phyloP scores from a whole-genome alignment of 495 filamentous ascomycete genomes.

The Aspergillus nidulans region DNA sequence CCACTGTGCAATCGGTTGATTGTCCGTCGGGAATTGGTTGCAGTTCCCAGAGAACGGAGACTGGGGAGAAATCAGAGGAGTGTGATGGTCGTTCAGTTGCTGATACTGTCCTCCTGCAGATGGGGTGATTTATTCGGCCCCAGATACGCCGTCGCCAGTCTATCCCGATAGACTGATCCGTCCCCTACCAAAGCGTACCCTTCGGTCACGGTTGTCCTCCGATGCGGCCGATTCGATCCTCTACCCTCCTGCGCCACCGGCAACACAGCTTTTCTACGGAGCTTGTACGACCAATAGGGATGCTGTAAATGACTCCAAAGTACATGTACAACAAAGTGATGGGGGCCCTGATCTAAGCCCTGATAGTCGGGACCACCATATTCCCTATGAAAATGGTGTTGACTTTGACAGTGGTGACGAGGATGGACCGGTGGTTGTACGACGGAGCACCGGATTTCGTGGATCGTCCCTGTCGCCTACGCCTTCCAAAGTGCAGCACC shows the following conservation, averaged over 20 bases:
- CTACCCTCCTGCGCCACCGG: slow-evolving; percentile 68
- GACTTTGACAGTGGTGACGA: slow-evolving; percentile 46
- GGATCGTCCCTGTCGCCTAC: slow-evolving; percentile 36
- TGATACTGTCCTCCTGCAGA: slow-evolving; percentile 41
- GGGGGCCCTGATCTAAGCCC: slow-evolving; percentile 41
- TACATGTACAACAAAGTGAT: slow-evolving; percentile 44
- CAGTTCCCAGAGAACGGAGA: slow-evolving; percentile 8
- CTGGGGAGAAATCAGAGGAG: slow-evolving; percentile 6
- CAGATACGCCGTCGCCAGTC: slow-evolving; percentile 68
- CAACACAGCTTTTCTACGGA: slow-evolving; percentile 70
- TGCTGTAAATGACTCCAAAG: slow-evolving; percentile 38
- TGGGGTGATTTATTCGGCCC: slow-evolving; percentile 53
- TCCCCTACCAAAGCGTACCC: slow-evolving; percentile 80
- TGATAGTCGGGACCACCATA: slow-evolving; percentile 40
- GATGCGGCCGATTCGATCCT: slow-evolving; percentile 78
- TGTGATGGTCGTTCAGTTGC: slow-evolving; percentile 37
- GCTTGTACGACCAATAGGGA: slow-evolving; percentile 50
- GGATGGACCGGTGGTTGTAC: slow-evolving; percentile 42
- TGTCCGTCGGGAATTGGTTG: slow-evolving; percentile 8
- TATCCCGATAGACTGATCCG: slow-evolving; percentile 90
- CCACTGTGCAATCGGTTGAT: slow-evolving; percentile 9
- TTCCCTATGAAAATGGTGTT: slow-evolving; percentile 35
- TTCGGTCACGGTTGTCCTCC: slow-evolving; percentile 78
- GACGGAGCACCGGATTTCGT: slow-evolving; percentile 41
- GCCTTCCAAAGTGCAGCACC: slow-evolving; percentile 25